Percentiles rank a stretch among this genome's conserved stretches.
Conservation (phyloP, 768 basidiomycete species). For the Russula abietina region DNA sequence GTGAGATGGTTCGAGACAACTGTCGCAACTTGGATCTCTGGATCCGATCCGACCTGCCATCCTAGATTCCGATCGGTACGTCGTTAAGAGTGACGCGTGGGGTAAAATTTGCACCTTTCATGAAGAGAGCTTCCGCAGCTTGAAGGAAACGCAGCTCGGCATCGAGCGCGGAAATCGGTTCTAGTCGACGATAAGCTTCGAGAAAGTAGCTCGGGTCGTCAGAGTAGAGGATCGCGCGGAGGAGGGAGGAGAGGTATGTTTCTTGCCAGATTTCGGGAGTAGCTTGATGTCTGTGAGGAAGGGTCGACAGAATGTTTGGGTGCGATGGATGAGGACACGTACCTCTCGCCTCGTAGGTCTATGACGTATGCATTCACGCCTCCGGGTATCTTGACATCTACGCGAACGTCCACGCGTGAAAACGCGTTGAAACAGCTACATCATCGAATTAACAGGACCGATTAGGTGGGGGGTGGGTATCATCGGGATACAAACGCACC, state of each 20-base stretch:
- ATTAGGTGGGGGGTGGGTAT: background rate
- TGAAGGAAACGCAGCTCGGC: conserved; percentile 87
- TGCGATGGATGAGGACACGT: conserved; percentile 28
- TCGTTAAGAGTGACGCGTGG: background rate
- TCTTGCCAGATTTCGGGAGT: conserved; percentile 95
- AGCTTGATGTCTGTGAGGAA: conserved; percentile 65
- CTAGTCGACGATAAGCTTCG: conserved; percentile 91
- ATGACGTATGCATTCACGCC: conserved; percentile 93
- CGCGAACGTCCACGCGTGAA: conserved; percentile 90
- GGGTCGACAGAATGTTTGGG: background rate
- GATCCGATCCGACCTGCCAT: conserved; percentile 98
- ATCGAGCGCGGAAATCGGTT: conserved; percentile 86
- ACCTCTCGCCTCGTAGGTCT: conserved; percentile 92
- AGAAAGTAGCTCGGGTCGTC: conserved; percentile 90
- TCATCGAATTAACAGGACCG: background rate
- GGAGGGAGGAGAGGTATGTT: conserved; percentile 88
- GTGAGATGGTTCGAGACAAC: conserved; percentile 95
- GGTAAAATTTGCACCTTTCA: conserved; percentile 52
- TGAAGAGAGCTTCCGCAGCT: conserved; percentile 82
- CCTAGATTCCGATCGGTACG: conserved; percentile 40
- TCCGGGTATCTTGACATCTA: conserved; percentile 98
- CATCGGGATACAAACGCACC: conserved; percentile 44
- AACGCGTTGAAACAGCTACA: conserved; percentile 97
- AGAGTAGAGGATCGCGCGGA: conserved; percentile 89
- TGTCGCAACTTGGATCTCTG: conserved; percentile 97